Evolutionary conservation across 768 basidiomycete genomes (phyloP), one percentile per base, ranked within the genome.

Genomic region (Postia placenta): DNA sequence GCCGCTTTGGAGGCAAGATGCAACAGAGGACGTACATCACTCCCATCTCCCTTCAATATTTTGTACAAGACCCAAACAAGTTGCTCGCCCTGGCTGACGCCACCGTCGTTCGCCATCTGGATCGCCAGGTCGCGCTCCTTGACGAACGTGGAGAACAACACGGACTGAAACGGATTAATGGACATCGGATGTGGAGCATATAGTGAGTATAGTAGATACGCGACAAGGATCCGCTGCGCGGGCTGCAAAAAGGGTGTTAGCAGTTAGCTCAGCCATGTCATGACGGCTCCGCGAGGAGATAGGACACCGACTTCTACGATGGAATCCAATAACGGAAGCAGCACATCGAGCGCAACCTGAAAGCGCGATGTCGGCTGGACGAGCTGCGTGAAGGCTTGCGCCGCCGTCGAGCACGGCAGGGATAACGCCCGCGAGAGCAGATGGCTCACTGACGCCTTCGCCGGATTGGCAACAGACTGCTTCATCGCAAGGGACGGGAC

Each of bases 1-100:
- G 24, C 5, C 15, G 27, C 24, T 46, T 24, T 14, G 49, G 27
- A 36, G n/a, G 25, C 5, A 25, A 25, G 23, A 48, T 63, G 23
- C 60, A 40, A 47, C 20, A n/a, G 19, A 30, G 49, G 27, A 73
- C 81, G 56, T 54, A 88, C 87, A 72, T 90, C 87, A 51, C 80
- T 81, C 17, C 87, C 87, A 61, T 89, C 86, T 45, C 87, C 88
- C 63, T 80, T 86, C 47, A 90, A 68, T 49, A 90, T 85, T 68
- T 90, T 90, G 87, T 87, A 90, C 51, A 90, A 70, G 38, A 90
- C 87, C 86, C 87, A 90, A 33, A 89, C 84, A 42, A 90, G 69
- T 58, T 87, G 87, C 60, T 89, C 87, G 62, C 80, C 87, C 44
- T 74, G 72, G 48, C 78, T 73, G 50, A 73, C 72, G 23, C 76